phyloP scores from a whole-genome alignment of 768 basidiomycete species.

The Rubroboletus satanas region DNA sequence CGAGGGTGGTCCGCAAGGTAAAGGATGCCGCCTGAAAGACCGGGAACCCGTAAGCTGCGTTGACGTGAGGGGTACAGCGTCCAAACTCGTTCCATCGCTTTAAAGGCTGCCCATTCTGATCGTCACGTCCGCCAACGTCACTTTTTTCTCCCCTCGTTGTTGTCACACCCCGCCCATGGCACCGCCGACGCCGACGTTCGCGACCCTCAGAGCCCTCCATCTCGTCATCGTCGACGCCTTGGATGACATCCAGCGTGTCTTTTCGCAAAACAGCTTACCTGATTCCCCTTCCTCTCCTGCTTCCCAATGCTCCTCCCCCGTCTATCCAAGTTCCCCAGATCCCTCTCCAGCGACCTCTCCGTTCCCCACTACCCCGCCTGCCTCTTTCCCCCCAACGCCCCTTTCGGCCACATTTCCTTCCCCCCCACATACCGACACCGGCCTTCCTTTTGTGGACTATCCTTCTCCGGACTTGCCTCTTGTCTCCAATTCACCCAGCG shows the following conservation, averaged over 20 bases:
- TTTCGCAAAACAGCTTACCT: constrained; percentile 26
- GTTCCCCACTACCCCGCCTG: constrained; percentile 22
- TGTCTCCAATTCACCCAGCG: constrained; percentile 44
- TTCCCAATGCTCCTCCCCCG: constrained; percentile 17
- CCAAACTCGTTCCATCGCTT: constrained; percentile 1
- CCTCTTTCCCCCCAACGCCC: constrained; percentile 27
- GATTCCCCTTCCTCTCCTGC: constrained; percentile 13
- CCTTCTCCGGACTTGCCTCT: constrained; percentile 52
- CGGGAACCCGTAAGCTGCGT: background rate
- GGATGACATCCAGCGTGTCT: constrained; percentile 63
- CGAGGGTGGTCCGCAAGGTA: constrained; percentile 1
- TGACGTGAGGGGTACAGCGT: constrained; percentile 5
- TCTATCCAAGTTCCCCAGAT: constrained; percentile 28
- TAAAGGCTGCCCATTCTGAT: constrained; percentile 13
- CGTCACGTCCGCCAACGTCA: constrained; percentile 1
- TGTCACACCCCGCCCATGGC: constrained; percentile 20
- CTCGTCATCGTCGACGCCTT: constrained; percentile 64
- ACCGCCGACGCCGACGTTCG: constrained; percentile 51
- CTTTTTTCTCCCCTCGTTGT: constrained; percentile 5
- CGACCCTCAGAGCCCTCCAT: constrained; percentile 59
- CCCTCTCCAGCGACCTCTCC: constrained; percentile 28
- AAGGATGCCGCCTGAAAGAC: background rate
- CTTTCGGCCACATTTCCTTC: constrained; percentile 30
- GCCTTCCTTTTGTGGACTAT: constrained; percentile 38
- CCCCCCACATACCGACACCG: background rate